Evolutionary conservation across 441 rosid species (phyloP).

Genomic region (Corymbia citriodora): DNA sequence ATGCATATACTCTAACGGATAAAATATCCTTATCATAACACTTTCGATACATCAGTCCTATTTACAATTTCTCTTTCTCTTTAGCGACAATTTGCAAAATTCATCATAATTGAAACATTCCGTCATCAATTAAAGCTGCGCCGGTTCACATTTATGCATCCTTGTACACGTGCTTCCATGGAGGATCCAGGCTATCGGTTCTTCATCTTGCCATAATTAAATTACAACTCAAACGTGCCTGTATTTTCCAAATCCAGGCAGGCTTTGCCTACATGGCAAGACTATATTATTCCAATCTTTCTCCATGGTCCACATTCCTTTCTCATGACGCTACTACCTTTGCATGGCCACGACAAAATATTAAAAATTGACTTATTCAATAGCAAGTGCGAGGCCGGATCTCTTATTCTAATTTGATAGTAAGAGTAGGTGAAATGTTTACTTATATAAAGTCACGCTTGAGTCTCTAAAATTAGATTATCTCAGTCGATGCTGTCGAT

Average conservation of each 20-base stretch:
- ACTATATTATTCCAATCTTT: neutral
- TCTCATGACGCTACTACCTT: neutral
- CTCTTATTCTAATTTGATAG: neutral
- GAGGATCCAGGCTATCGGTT: neutral
- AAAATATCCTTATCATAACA: accelerated
- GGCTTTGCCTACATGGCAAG: neutral
- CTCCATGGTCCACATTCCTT: neutral
- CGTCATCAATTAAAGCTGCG: neutral
- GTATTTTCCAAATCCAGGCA: neutral
- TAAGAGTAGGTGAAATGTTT: neutral
- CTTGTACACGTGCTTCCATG: neutral
- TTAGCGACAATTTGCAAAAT: neutral
- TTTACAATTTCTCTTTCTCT: neutral
- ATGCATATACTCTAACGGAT: accelerated
- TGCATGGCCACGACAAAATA: neutral
- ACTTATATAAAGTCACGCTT: neutral
- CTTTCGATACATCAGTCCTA: neutral
- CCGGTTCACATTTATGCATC: neutral
- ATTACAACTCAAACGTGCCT: neutral
- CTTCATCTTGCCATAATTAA: neutral
- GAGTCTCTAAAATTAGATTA: neutral
- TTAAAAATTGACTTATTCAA: neutral
- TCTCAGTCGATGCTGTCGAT: neutral
- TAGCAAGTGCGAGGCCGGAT: neutral
- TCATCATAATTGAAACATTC: neutral